A percentile compares a stretch with the other conserved stretches of the same genome.
These are phyloP conservation scores for Vachellia collinsii DNA, from an alignment of 306 rosid species.

Conservation along the genomic window DNA sequence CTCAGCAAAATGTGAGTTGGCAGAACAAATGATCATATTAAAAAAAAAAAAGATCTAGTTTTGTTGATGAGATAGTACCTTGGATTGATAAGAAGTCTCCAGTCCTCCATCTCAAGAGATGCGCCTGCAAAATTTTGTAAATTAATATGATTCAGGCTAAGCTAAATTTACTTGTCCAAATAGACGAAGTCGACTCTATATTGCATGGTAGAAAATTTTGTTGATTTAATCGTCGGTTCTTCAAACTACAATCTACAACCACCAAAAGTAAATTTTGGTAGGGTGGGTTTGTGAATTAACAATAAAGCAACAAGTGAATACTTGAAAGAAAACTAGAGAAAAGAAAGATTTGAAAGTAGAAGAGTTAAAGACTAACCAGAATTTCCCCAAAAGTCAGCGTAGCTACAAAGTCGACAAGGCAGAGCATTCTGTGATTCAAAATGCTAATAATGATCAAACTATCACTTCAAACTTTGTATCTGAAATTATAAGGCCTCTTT, in stretches of 20 bases:
- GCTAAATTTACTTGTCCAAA: background rate
- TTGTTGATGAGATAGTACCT: slow-evolving; percentile 39
- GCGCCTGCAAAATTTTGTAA: slow-evolving; percentile 42
- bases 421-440: slow-evolving; percentile 38
- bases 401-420: slow-evolving; percentile 36
- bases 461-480: slow-evolving; percentile 34
- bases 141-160: slow-evolving; percentile 19
- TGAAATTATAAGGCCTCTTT: slow-evolving; percentile 30
- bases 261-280: background rate
- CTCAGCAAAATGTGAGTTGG: slow-evolving; percentile 6
- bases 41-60: background rate
- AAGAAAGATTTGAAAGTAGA: slow-evolving; percentile 35
- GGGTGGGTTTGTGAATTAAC: no score
- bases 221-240: background rate
- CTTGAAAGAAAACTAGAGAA: slow-evolving; percentile 13
- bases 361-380: slow-evolving; percentile 50
- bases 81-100: slow-evolving; percentile 29
- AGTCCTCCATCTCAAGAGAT: slow-evolving; percentile 36
- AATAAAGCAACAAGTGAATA: background rate
- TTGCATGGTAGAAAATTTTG: background rate
- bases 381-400: slow-evolving; percentile 36
- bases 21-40: background rate
- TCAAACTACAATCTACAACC: background rate
- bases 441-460: slow-evolving; percentile 39
- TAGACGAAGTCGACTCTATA: slow-evolving; percentile 5